Conservation (phyloP, 192 early-diverging fungal genomes). For the Coemansia sp. region DNA sequence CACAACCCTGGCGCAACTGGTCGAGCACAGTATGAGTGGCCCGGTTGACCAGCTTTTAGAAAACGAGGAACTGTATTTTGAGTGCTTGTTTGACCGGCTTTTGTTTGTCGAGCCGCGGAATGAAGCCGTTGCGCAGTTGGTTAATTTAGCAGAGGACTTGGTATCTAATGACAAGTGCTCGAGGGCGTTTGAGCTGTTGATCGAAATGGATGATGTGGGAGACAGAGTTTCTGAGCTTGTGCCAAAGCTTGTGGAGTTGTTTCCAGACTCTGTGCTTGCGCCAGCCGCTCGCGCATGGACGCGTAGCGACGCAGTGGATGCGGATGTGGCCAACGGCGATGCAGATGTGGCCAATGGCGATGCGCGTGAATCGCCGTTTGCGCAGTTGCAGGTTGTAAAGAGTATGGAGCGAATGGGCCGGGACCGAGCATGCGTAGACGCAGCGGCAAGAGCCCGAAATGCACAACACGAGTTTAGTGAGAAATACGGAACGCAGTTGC, state of each 20-base stretch:
- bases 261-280: slow-evolving; percentile 15
- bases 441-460: slow-evolving; percentile 16
- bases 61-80: slow-evolving; percentile 30
- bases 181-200: slow-evolving; percentile 35
- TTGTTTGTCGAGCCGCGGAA: slow-evolving; percentile 1
- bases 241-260: slow-evolving; percentile 10
- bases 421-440: slow-evolving; percentile 17
- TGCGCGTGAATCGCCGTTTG: slow-evolving; percentile 40
- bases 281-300: slow-evolving; percentile 16
- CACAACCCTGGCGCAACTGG: slow-evolving; percentile 23
- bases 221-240: slow-evolving; percentile 6
- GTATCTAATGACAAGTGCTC: slow-evolving; percentile 15
- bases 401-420: slow-evolving; percentile 2
- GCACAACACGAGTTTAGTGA: slow-evolving; percentile 10
- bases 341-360: slow-evolving; percentile 5
- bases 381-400: slow-evolving; percentile 19
- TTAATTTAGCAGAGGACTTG: slow-evolving; percentile 22
- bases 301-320: neutral
- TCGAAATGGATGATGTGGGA: slow-evolving; percentile 15
- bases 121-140: slow-evolving; percentile 20
- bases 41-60: slow-evolving; percentile 1
- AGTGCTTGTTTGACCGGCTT: slow-evolving; percentile 21
- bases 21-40: neutral
- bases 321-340: slow-evolving; percentile 4
- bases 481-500: slow-evolving; percentile 10